Percentiles rank a stretch among this genome's conserved stretches.
Conservation (phyloP, 257 asterid species). For the Solanum sejunctum region DNA sequence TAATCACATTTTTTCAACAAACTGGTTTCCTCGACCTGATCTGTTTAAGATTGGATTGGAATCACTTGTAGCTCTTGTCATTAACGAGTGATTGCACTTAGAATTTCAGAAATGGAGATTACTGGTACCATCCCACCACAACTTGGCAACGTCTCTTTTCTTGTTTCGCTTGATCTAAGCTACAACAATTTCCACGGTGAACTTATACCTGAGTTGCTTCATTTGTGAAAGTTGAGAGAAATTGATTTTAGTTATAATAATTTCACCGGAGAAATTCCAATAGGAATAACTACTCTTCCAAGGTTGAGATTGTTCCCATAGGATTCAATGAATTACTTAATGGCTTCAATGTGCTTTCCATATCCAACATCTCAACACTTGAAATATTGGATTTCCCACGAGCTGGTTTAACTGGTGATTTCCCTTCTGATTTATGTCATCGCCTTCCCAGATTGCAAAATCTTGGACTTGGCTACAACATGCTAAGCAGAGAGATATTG, state of each 20-base stretch:
- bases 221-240: not conserved
- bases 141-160: constrained; percentile 28
- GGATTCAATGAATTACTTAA: not conserved
- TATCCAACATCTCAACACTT: not conserved
- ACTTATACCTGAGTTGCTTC: constrained; percentile 6
- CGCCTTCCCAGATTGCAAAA: not conserved
- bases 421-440: not conserved
- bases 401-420: not conserved
- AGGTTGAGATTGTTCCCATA: not conserved
- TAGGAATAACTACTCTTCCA: not conserved
- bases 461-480: not conserved
- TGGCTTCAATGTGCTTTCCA: not conserved
- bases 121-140: constrained; percentile 13
- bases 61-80: constrained; percentile 16
- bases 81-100: constrained; percentile 1
- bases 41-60: constrained; percentile 17
- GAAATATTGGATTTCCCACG: not conserved
- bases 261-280: not conserved
- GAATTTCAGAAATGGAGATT: constrained; percentile 8
- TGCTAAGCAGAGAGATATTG: not conserved
- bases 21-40: not conserved
- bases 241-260: not conserved
- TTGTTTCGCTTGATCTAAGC: constrained; percentile 13
- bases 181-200: constrained; percentile 6
- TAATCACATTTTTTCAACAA: not conserved